Percentiles rank a stretch among this genome's conserved stretches.
Conservation (phyloP, 1,284 basidiomycete species). For the Puccinia sorghi region DNA sequence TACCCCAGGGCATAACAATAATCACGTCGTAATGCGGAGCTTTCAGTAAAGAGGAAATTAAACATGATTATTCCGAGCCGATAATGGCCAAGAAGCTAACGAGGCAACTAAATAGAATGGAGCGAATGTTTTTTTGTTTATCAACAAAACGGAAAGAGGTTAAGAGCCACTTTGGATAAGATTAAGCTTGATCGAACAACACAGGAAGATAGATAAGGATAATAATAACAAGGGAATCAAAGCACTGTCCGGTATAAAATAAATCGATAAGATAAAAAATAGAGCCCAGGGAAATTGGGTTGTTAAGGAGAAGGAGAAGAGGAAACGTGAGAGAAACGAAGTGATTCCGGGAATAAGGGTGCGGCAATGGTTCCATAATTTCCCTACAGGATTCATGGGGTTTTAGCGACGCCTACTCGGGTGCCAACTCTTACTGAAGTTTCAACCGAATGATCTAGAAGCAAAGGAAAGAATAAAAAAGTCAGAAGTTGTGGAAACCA, state of each 20-base stretch:
- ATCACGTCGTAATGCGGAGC: too few relatives aligned
- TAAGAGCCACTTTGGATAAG: not conserved
- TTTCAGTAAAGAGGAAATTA: too few relatives aligned
- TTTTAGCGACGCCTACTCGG: constrained; percentile 19
- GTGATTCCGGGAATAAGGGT: too few relatives aligned
- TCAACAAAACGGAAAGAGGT: not conserved
- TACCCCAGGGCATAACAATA: too few relatives aligned
- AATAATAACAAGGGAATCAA: not conserved
- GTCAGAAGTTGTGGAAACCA: not conserved
- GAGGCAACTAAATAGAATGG: too few relatives aligned
- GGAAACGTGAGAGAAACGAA: not conserved
- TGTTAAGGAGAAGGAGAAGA: not conserved
- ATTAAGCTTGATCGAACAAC: not conserved
- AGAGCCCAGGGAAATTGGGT: not conserved
- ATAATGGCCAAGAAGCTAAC: too few relatives aligned
- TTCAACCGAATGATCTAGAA: constrained; percentile 50
- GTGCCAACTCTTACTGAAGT: constrained; percentile 47
- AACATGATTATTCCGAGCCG: too few relatives aligned
- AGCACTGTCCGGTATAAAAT: not conserved
- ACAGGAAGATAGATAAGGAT: not conserved
- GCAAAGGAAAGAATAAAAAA: not conserved
- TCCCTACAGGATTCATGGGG: not conserved
- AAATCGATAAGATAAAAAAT: not conserved
- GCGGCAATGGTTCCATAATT: not conserved
- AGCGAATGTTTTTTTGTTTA: not conserved